Evolutionary conservation across 495 filamentous ascomycete genomes (phyloP).

Genomic region (Chaetomium cochliodes): DNA sequence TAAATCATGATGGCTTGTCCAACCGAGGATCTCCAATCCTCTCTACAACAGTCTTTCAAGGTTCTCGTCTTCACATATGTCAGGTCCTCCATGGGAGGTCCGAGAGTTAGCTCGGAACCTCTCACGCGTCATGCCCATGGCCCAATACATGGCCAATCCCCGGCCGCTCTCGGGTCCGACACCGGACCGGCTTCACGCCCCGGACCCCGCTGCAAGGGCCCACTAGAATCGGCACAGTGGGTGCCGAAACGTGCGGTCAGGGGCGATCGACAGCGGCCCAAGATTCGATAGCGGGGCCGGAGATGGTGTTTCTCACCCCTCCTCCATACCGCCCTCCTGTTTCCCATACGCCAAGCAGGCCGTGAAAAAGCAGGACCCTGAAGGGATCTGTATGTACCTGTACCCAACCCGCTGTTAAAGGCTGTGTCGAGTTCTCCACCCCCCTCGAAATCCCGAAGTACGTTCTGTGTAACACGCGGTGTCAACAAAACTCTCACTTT

Average conservation of each 20-base stretch:
- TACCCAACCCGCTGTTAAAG: neutral
- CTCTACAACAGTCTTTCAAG: too few relatives aligned
- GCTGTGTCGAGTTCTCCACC: neutral
- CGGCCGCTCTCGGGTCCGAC: conserved; percentile 6
- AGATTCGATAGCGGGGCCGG: neutral
- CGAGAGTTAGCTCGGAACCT: too few relatives aligned
- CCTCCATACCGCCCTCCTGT: neutral
- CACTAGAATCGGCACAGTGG: conserved; percentile 9
- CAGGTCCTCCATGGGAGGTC: too few relatives aligned
- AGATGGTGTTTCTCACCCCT: neutral
- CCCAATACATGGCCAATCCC: neutral
- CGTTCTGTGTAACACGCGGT: too few relatives aligned
- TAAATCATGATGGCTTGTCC: neutral
- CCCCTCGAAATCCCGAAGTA: too few relatives aligned
- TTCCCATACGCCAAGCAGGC: too few relatives aligned
- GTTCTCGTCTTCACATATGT: too few relatives aligned
- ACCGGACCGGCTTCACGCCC: conserved; percentile 6
- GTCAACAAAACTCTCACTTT: neutral
- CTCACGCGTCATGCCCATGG: neutral
- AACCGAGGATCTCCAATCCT: too few relatives aligned
- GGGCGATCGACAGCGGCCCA: conserved; percentile 4
- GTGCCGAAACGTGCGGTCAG: conserved; percentile 16
- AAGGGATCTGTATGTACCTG: neutral
- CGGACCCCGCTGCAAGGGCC: neutral
- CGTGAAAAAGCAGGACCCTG: neutral